These are phyloP conservation scores for Dryadomyces sulphureus DNA, from an alignment of 2,329 filamentous ascomycete species.

Conservation along the genomic window DNA sequence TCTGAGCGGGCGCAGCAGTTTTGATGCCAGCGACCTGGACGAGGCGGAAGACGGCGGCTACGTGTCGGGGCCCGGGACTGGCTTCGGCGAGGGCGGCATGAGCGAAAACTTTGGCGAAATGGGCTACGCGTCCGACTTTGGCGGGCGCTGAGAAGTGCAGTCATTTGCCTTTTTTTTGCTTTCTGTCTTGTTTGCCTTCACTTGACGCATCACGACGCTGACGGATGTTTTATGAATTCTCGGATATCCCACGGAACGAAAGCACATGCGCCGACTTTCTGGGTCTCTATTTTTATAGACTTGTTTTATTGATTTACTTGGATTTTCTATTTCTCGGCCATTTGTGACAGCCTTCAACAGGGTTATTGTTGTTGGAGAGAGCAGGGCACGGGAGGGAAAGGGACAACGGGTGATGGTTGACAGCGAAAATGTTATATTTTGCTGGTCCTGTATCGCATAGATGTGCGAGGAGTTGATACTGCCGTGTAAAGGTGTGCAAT, in stretches of 20 bases:
- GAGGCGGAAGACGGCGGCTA: constrained; percentile 59
- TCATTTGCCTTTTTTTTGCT: constrained; percentile 3
- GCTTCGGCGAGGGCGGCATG: constrained; percentile 42
- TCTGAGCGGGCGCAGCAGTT: constrained; percentile 64
- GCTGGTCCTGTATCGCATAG: too few relatives aligned
- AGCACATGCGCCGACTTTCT: background rate
- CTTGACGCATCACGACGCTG: constrained; percentile 1
- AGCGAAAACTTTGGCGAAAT: constrained; percentile 39
- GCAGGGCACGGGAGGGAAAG: too few relatives aligned
- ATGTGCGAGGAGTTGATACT: too few relatives aligned
- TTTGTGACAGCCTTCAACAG: too few relatives aligned
- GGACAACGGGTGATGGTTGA: too few relatives aligned
- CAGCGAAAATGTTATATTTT: too few relatives aligned
- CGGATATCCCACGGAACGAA: background rate
- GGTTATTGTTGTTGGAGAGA: too few relatives aligned
- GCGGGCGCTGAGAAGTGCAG: constrained; percentile 20
- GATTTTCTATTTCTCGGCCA: background rate
- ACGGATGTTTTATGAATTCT: background rate
- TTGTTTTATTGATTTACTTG: background rate
- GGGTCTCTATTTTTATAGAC: background rate
- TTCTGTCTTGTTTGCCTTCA: constrained; percentile 2
- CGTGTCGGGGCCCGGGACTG: constrained; percentile 46
- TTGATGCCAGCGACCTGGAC: constrained; percentile 67
- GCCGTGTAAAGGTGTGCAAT: too few relatives aligned
- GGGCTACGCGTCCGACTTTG: constrained; percentile 38